Percentiles rank a stretch among this genome's conserved stretches.
Conservation (phyloP, 805 yeast species). For the Candida mattraensis region DNA sequence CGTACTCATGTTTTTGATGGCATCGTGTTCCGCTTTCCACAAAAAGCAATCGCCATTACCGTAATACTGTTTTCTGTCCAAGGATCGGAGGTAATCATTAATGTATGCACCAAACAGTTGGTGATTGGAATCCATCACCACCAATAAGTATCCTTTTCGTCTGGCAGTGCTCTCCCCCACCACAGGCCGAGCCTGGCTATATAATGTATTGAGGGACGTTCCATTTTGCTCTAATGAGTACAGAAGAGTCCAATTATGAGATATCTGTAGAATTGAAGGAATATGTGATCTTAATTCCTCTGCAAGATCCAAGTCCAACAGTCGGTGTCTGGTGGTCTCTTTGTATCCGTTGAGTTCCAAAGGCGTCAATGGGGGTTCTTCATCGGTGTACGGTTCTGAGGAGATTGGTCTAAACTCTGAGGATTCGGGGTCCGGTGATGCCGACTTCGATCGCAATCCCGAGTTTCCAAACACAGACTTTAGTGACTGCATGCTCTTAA, state of each 20-base stretch:
- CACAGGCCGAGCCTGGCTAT: conserved; percentile 52
- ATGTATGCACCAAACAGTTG: conserved; percentile 76
- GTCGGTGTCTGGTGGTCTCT: conserved; percentile 52
- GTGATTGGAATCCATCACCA: conserved; percentile 63
- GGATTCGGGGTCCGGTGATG: conserved; percentile 11
- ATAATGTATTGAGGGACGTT: conserved; percentile 77
- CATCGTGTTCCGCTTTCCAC: conserved; percentile 67
- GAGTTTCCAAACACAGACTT: conserved; percentile 19
- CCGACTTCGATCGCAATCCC: conserved; percentile 14
- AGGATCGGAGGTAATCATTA: conserved; percentile 70
- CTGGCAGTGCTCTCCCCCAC: conserved; percentile 34
- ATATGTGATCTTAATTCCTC: conserved; percentile 70
- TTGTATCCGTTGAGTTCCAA: conserved; percentile 62
- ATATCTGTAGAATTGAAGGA: conserved; percentile 78
- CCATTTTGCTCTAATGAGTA: conserved; percentile 95
- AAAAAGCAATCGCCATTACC: conserved; percentile 96
- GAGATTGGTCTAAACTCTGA: neutral
- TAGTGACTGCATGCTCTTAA: conserved; percentile 12
- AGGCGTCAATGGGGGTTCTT: conserved; percentile 52
- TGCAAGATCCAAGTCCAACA: conserved; percentile 61
- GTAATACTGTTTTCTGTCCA: conserved; percentile 71
- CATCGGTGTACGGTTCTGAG: conserved; percentile 10
- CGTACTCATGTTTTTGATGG: conserved; percentile 30
- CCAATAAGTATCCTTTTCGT: conserved; percentile 66
- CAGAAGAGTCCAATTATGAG: conserved; percentile 71